phyloP scores from a whole-genome alignment of 2,329 filamentous ascomycete genomes.

The Hypoxylon sp. region DNA sequence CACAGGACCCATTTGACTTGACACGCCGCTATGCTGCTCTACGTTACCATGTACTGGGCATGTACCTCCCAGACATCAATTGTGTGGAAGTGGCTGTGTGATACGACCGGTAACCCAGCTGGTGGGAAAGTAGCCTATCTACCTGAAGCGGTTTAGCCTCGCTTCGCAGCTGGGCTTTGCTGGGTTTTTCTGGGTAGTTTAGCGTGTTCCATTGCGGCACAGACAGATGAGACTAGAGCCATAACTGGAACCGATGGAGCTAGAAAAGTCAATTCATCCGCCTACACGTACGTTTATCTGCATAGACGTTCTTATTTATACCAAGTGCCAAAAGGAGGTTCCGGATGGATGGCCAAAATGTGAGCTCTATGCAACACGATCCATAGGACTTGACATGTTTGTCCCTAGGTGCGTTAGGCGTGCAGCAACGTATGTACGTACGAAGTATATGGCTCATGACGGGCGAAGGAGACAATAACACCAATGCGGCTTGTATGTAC shows the following conservation, averaged over 20 bases:
- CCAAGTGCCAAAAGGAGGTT: not conserved
- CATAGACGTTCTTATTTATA: not conserved
- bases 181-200: not conserved
- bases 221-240: not conserved
- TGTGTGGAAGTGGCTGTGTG: slow-evolving; percentile 28
- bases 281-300: not conserved
- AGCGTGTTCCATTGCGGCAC: slow-evolving; percentile 1
- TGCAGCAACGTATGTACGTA: slow-evolving; percentile 2
- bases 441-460: slow-evolving; percentile 24
- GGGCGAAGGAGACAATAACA: slow-evolving; percentile 1
- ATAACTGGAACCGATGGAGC: not conserved
- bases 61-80: slow-evolving; percentile 6
- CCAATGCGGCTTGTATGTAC: not conserved
- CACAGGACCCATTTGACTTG: slow-evolving; percentile 26
- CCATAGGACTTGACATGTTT: not conserved
- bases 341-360: not conserved
- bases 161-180: not conserved
- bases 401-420: not conserved
- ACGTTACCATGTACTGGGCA: slow-evolving; percentile 7
- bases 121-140: not conserved
- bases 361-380: not conserved
- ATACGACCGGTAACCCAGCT: slow-evolving; percentile 13
- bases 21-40: slow-evolving; percentile 25
- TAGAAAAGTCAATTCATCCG: slow-evolving; percentile 1
- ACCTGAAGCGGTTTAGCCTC: slow-evolving; percentile 1